phyloP scores from a whole-genome alignment of 2,329 filamentous ascomycete genomes.

The Leptoxyphium fumago region DNA sequence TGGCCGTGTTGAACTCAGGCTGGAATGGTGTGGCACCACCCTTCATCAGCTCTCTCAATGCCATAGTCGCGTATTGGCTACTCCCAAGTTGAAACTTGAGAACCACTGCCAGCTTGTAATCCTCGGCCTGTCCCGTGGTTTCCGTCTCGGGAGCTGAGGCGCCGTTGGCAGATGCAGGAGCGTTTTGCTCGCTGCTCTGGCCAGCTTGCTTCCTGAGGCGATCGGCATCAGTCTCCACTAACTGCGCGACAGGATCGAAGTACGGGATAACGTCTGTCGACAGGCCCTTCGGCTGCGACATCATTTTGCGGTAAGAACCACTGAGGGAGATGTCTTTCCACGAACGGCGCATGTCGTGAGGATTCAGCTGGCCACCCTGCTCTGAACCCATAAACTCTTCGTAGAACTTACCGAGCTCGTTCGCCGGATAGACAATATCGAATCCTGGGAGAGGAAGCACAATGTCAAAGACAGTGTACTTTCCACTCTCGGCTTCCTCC shows the following conservation, averaged over 20 bases:
- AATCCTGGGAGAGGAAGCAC: slow-evolving; percentile 88
- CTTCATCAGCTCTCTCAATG: slow-evolving; percentile 64
- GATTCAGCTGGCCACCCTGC: slow-evolving; percentile 64
- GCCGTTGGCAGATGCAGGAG: slow-evolving; percentile 1
- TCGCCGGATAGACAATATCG: slow-evolving; percentile 73
- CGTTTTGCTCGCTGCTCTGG: slow-evolving; percentile 15
- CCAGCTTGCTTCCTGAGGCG: slow-evolving; percentile 28
- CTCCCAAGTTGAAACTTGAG: slow-evolving; percentile 62
- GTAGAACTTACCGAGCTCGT: slow-evolving; percentile 75
- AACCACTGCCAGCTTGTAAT: slow-evolving; percentile 48
- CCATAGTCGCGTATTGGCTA: slow-evolving; percentile 77
- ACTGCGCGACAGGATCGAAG: slow-evolving; percentile 57
- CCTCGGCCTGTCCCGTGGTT: slow-evolving; percentile 6
- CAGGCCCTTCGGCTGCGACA: slow-evolving; percentile 51
- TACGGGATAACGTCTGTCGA: slow-evolving; percentile 59
- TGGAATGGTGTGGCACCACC: slow-evolving; percentile 47
- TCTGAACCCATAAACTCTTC: slow-evolving; percentile 69
- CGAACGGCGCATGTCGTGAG: slow-evolving; percentile 69
- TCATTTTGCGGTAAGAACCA: slow-evolving; percentile 74
- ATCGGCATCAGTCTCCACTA: slow-evolving; percentile 79
- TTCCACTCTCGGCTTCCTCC: slow-evolving; percentile 62
- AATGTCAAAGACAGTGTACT: slow-evolving; percentile 71
- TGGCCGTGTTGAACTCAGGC: slow-evolving; percentile 36
- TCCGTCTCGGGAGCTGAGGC: slow-evolving; percentile 4
- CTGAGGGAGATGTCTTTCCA: slow-evolving; percentile 81